These are phyloP conservation scores for Dothideomycetes sp. DNA, from an alignment of 2,329 filamentous ascomycete species.

Conservation along the genomic window DNA sequence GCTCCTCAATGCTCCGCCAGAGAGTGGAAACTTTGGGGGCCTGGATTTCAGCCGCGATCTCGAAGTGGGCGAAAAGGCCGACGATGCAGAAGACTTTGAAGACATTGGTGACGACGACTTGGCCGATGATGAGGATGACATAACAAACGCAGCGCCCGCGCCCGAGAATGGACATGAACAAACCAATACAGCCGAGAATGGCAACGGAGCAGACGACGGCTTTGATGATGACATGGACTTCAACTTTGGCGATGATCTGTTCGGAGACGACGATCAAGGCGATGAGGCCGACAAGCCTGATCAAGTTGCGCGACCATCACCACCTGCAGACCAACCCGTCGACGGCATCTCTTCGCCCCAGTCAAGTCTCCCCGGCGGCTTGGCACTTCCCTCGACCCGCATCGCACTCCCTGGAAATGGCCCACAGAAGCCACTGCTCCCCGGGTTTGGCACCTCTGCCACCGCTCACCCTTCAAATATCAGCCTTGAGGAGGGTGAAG, in stretches of 20 bases:
- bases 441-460: not conserved
- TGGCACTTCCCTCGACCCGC: constrained; percentile 18
- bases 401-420: constrained; percentile 9
- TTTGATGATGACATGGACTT: constrained; percentile 43
- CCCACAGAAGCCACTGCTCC: constrained; percentile 5
- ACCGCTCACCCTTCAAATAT: not conserved
- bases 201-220: constrained; percentile 39
- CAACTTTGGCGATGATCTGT: constrained; percentile 50
- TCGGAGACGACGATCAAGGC: constrained; percentile 45
- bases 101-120: constrained; percentile 89
- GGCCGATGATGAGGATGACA: constrained; percentile 59
- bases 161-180: constrained; percentile 1
- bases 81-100: constrained; percentile 82
- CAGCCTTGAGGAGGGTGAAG: not conserved
- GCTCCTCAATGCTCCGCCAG: constrained; percentile 16
- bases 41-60: constrained; percentile 24
- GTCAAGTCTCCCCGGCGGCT: constrained; percentile 12
- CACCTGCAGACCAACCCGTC: not conserved
- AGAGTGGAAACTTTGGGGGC: too few species aligned
- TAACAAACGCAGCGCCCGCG: constrained; percentile 5
- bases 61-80: constrained; percentile 63
- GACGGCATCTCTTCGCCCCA: constrained; percentile 3
- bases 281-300: constrained; percentile 11
- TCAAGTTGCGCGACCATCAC: constrained; percentile 12
- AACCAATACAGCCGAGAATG: not conserved